Evolutionary conservation across 257 asterid genomes (phyloP).

Genomic region (Przewalskia tangutica): DNA sequence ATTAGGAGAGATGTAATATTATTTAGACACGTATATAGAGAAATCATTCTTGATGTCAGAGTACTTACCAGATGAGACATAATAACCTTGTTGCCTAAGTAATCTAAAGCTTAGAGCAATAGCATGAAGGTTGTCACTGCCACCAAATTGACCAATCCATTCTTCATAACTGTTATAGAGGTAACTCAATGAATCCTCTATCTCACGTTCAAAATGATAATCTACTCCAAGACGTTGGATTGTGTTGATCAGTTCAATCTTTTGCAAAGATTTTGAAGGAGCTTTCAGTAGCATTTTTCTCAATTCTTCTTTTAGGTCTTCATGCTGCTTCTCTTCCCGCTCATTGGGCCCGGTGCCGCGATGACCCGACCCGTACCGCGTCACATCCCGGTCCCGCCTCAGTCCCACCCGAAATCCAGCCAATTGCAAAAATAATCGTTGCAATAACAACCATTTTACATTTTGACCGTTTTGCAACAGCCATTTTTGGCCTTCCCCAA

Average conservation of each 20-base stretch:
- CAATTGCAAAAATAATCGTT: too few relatives aligned
- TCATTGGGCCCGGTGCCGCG: too few relatives aligned
- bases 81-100: slow-evolving; percentile 11
- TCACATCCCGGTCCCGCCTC: too few relatives aligned
- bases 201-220: slow-evolving; percentile 15
- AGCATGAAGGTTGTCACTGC: not conserved
- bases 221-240: slow-evolving; percentile 15
- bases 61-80: slow-evolving; percentile 1
- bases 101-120: slow-evolving; percentile 10
- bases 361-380: too few relatives aligned
- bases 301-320: too few relatives aligned
- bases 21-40: too few relatives aligned
- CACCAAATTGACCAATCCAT: not conserved
- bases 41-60: not conserved
- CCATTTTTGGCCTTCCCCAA: too few relatives aligned
- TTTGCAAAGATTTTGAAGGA: not conserved
- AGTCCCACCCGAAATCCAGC: too few relatives aligned
- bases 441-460: too few relatives aligned
- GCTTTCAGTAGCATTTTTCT: not conserved
- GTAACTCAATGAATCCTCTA: not conserved
- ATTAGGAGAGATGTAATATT: too few relatives aligned
- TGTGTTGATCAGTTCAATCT: not conserved
- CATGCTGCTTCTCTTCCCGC: not conserved
- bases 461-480: too few relatives aligned
- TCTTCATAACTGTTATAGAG: not conserved